Percentiles rank a stretch among this genome's conserved stretches.
Evolutionary conservation across 1,139 yeast species (phyloP).

Genomic region (Magnusiomyces paraingens): DNA sequence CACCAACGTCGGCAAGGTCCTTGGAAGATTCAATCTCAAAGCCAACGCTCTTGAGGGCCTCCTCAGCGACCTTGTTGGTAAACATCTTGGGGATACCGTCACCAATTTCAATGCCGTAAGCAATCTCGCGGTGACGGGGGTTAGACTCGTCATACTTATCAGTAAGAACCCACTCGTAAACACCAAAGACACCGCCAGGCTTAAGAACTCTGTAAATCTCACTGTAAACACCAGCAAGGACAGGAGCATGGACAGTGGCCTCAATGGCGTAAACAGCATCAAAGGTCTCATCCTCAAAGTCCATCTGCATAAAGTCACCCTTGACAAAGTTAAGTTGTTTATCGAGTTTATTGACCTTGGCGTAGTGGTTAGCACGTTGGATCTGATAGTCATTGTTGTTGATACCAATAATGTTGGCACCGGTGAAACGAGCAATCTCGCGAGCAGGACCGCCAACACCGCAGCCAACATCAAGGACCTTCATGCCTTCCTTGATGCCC

Average conservation of each 20-base stretch:
- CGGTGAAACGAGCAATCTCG: conserved; percentile 88
- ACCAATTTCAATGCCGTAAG: conserved; percentile 96
- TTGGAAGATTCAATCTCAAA: conserved; percentile 67
- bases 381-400: conserved; percentile 95
- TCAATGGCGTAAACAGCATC: conserved; percentile 98
- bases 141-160: conserved; percentile 83
- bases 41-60: conserved; percentile 83
- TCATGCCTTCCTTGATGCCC: conserved; percentile 70
- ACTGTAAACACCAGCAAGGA: conserved; percentile 88
- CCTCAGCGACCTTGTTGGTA: conserved; percentile 72
- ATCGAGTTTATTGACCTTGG: conserved; percentile 57
- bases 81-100: conserved; percentile 99
- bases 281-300: conserved; percentile 78
- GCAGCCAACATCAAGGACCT: conserved; percentile 95
- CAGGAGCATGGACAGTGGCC: conserved; percentile 98
- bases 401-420: conserved; percentile 78
- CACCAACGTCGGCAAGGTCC: conserved; percentile 79
- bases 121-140: conserved; percentile 86
- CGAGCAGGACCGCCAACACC: conserved; percentile 99
- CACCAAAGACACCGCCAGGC: conserved; percentile 97
- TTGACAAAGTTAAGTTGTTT: conserved; percentile 80
- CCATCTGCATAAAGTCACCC: conserved; percentile 99
- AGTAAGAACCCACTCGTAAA: conserved; percentile 99
- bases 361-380: conserved; percentile 81
- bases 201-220: conserved; percentile 93